Conservation (phyloP, 2,329 filamentous ascomycete genomes). For the Neonectria coccinea region DNA sequence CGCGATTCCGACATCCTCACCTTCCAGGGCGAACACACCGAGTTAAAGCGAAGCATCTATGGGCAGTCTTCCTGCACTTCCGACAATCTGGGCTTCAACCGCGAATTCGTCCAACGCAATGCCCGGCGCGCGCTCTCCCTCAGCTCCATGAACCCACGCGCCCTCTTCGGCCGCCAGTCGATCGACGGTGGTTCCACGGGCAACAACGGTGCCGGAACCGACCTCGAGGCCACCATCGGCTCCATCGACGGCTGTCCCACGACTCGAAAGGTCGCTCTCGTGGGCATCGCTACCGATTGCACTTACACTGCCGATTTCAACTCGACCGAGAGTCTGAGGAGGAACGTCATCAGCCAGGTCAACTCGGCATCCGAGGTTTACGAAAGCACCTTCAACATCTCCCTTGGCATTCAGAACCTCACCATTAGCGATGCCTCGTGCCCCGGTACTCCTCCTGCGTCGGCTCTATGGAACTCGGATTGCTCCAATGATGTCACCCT, state of each 20-base stretch:
- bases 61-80: slow-evolving; percentile 72
- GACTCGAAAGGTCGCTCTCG: slow-evolving; percentile 89
- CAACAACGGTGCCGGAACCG: slow-evolving; percentile 79
- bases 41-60: slow-evolving; percentile 71
- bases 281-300: slow-evolving; percentile 95
- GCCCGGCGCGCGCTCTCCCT: slow-evolving; percentile 63
- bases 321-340: slow-evolving; percentile 67
- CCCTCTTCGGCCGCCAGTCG: slow-evolving; percentile 79
- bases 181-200: slow-evolving; percentile 73
- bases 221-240: slow-evolving; percentile 83
- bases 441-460: slow-evolving; percentile 73
- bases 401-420: slow-evolving; percentile 87
- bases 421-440: slow-evolving; percentile 82
- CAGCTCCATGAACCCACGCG: slow-evolving; percentile 70
- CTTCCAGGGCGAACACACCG: slow-evolving; percentile 58
- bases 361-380: slow-evolving; percentile 90
- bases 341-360: slow-evolving; percentile 85
- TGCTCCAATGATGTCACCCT: slow-evolving; percentile 76
- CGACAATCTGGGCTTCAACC: slow-evolving; percentile 85
- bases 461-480: slow-evolving; percentile 85
- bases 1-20: slow-evolving; percentile 84
- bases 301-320: slow-evolving; percentile 82
- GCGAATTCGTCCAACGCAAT: slow-evolving; percentile 74
- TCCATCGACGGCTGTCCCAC: slow-evolving; percentile 85
- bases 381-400: slow-evolving; percentile 94